phyloP scores from a whole-genome alignment of 2,329 filamentous ascomycete species.

The Exophiala xenobiotica region DNA sequence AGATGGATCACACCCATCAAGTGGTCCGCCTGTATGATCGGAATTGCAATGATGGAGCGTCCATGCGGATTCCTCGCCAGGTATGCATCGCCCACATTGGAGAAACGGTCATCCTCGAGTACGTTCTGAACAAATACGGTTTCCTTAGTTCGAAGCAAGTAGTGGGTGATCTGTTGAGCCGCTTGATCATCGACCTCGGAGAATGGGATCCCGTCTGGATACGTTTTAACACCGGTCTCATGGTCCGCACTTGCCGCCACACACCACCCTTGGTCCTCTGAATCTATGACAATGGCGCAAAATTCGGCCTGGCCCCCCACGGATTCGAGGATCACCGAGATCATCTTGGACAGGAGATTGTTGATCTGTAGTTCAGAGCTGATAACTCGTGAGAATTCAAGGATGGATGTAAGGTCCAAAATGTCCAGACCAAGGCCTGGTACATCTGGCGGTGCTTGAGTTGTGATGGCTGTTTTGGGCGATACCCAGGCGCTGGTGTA shows the following conservation, averaged over 20 bases:
- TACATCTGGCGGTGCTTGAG: conserved; percentile 25
- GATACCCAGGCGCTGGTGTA: conserved; percentile 30
- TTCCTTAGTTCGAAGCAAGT: conserved; percentile 62
- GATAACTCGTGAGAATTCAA: conserved; percentile 64
- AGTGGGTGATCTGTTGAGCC: conserved; percentile 61
- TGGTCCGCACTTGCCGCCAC: conserved; percentile 61
- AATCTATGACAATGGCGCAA: conserved; percentile 61
- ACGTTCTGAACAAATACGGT: conserved; percentile 64
- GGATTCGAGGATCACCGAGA: conserved; percentile 63
- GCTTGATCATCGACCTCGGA: conserved; percentile 59
- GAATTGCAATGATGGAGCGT: conserved; percentile 61
- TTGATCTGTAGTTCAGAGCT: conserved; percentile 66
- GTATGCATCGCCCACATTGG: conserved; percentile 59
- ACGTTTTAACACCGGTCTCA: conserved; percentile 55
- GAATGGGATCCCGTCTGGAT: conserved; percentile 55
- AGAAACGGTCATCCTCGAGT: conserved; percentile 64
- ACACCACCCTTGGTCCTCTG: conserved; percentile 58
- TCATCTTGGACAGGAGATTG: conserved; percentile 62
- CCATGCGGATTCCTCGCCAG: conserved; percentile 56
- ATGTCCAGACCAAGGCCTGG: conserved; percentile 53
- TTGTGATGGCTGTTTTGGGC: conserved; percentile 19
- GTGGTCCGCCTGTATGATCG: conserved; percentile 60
- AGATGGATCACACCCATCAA: conserved; percentile 63
- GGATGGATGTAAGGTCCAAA: conserved; percentile 62
- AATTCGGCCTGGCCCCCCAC: conserved; percentile 59